Evolutionary conservation across 441 rosid species (phyloP), one percentile per base, ranked within the genome.

Genomic region (Erysimum pusillum): DNA sequence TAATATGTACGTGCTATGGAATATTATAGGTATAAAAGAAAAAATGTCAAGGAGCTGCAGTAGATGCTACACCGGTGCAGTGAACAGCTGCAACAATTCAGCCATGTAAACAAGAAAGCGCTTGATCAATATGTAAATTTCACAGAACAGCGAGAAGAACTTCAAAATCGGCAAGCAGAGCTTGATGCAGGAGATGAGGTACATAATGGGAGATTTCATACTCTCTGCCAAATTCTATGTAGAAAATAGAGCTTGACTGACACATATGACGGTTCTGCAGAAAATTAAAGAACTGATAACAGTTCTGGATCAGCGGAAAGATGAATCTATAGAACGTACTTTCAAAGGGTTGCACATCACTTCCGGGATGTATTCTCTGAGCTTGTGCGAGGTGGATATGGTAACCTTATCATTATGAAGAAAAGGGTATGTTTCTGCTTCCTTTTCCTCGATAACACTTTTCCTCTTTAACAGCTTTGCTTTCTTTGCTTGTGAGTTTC

Each of bases 141-240:
- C 83, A 93, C 95, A n/a, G 98, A 96, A 87, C 97, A 96, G 71
- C 85, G 97, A 63, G 98, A 94, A 84, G 99, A 96, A 82, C 96
- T 96, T 61, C 96, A 94, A 83, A 94, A 88, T 82, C 87, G 98
- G 83, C 93, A 96, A 86, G 97, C 96, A 35, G 99, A 96, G 85
- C 94, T 96, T 75, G 97, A 96, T 85, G 94, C 97, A 5, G 97
- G 99, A 65, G 99, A 92, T 67, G 98, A 93, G 96, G 99, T 94
- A 88, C 11, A 56, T 18, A 25, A 25, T 67, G 38, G 56, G 79
- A 69, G 32, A 46, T 57, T 48, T 44, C 69, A n/a, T 74, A 32
- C 69, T 46, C 60, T 35, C 11, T 63, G 6, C 76, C 46, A 49
- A 39, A 74, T 67, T 71, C 61, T 49, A 42, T 57, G 18, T 34